Evolutionary conservation across 306 rosid genomes (phyloP).

Genomic region (Biancaea sappan): DNA sequence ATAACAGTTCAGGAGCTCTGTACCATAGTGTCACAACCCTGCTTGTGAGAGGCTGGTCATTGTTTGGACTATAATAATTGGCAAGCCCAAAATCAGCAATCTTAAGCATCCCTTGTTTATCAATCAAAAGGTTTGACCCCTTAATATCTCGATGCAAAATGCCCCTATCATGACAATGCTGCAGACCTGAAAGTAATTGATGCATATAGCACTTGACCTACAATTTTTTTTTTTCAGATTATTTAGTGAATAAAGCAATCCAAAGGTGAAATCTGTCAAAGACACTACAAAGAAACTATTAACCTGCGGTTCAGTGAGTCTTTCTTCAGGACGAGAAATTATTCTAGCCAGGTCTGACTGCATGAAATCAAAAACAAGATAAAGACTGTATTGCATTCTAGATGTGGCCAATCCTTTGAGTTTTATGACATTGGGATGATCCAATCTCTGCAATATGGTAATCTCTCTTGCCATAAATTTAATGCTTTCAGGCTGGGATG

Average conservation of each 20-base stretch:
- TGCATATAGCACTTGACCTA: slow-evolving; percentile 94
- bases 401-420: slow-evolving; percentile 94
- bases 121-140: slow-evolving; percentile 85
- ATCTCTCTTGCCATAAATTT: slow-evolving; percentile 96
- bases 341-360: slow-evolving; percentile 76
- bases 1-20: slow-evolving; percentile 83
- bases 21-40: slow-evolving; percentile 98
- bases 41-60: slow-evolving; percentile 64
- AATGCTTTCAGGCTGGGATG: slow-evolving; percentile 81
- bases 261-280: background rate
- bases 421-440: slow-evolving; percentile 83
- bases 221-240: slow-evolving; percentile 31
- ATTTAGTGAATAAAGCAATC: slow-evolving; percentile 13
- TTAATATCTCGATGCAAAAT: slow-evolving; percentile 89
- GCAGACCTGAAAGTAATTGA: slow-evolving; percentile 89
- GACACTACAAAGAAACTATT: background rate
- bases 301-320: slow-evolving; percentile 93
- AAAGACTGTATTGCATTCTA: slow-evolving; percentile 87
- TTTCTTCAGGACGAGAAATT: slow-evolving; percentile 50
- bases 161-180: slow-evolving; percentile 89
- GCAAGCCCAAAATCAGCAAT: slow-evolving; percentile 96
- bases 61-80: slow-evolving; percentile 53
- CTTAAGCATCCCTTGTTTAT: slow-evolving; percentile 76
- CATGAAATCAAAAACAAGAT: slow-evolving; percentile 94
- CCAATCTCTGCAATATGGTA: slow-evolving; percentile 66